Evolutionary conservation across 129 eudicot species (phyloP).

Genomic region (Flaveria sonorensis): DNA sequence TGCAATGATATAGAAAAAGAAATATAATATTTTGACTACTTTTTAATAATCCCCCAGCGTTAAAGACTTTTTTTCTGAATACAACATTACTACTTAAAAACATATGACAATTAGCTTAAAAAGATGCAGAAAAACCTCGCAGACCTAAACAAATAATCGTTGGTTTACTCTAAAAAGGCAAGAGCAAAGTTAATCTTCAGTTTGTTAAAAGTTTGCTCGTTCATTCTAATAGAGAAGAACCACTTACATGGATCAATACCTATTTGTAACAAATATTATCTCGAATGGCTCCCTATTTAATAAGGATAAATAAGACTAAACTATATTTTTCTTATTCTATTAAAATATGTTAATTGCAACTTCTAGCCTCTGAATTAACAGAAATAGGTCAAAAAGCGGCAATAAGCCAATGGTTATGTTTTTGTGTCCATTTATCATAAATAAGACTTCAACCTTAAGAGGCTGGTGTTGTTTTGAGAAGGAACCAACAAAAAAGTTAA

Average conservation of each 20-base stretch:
- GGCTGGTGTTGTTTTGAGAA: not conserved
- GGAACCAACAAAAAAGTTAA: not conserved
- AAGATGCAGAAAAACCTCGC: not conserved
- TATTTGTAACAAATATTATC: not conserved
- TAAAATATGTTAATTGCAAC: not conserved
- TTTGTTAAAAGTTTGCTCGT: not conserved
- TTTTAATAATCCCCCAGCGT: not conserved
- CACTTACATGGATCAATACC: not conserved
- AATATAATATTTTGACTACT: not conserved
- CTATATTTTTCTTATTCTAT: not conserved
- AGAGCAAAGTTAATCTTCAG: not conserved
- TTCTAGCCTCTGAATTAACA: not conserved
- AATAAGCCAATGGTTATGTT: not conserved
- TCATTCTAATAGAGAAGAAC: not conserved
- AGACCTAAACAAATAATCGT: not conserved
- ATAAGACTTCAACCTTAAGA: not conserved
- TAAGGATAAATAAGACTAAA: not conserved
- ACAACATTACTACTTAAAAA: not conserved
- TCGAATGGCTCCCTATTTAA: not conserved
- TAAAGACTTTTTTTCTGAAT: not conserved
- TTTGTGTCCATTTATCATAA: no score
- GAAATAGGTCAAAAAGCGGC: not conserved
- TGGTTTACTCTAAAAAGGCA: conserved; percentile 7
- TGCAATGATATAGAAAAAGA: conserved; percentile 12
- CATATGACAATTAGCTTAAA: not conserved